Base-by-base conservation (phyloP, 2,329 filamentous ascomycete genomes). In the Apiospora kogelbergensis region DNA sequence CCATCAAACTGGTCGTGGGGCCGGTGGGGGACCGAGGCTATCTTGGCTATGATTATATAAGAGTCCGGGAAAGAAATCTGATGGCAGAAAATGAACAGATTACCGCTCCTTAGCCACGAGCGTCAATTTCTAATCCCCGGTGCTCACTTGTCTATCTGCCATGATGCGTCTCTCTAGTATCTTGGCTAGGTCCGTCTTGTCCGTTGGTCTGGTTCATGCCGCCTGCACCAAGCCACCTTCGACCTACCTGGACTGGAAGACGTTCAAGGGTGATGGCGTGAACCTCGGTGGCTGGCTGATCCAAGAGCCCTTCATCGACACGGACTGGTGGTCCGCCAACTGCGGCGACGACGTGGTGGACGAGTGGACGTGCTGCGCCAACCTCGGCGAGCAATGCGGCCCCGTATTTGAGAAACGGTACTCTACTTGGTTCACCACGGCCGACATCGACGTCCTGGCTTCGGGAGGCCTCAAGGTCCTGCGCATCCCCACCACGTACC, bases 401-500 rank as follows among this genome's bases (percentile, higher is more conserved):
- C 63, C 63, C n/a, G 63, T 44, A 13, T 44, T 65, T 9, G 63
- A 65, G 22, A 13, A 65, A 17, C 63, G 63, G 22, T 44, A 65
- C 26, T 30, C 63, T 3, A 45, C 63, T 37, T 65, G 40, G 40
- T 65, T 65, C 22, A 65, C 63, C 10, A 65, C 40, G 11, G 63
- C 63, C 40, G 63, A 65, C 22, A 65, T 65, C 17, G 63, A 65
- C 6, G 40, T 65, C n/a, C 40, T 44, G 22, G 53, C 63, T 6
- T 45, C 40, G 7, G 63, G 40, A 6, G 63, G 63, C 2, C n/a
- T 65, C 3, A 45, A 33, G 40, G 42, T 65, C 40, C 26, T 65
- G 63, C 63, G 63, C 13, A 65, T 44, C 40, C 63, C 63, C 17
- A 65, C 63, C 6, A 65, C 63, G 63, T 65, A 42, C 40, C 63